phyloP scores from a whole-genome alignment of 805 yeast species.

The Kodamaea laetipori region DNA sequence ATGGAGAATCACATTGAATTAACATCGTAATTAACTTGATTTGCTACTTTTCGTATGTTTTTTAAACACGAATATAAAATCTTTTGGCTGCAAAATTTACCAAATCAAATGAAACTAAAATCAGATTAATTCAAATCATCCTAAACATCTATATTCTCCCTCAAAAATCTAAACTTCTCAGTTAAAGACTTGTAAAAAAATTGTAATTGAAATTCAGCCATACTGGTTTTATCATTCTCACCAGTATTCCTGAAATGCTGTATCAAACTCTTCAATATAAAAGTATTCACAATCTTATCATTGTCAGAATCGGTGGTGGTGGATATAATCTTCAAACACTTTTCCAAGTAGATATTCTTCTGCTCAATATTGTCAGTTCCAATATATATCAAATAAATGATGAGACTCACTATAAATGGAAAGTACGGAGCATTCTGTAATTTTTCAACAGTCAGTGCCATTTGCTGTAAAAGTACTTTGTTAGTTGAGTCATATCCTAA shows the following conservation, averaged over 20 bases:
- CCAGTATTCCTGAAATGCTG: slow-evolving; percentile 19
- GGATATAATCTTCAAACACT: slow-evolving; percentile 19
- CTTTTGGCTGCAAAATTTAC: too few relatives aligned
- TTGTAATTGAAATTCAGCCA: slow-evolving; percentile 24
- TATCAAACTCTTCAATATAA: slow-evolving; percentile 21
- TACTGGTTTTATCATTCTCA: slow-evolving; percentile 22
- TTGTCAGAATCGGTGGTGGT: slow-evolving; percentile 18
- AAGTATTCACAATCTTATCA: slow-evolving; percentile 23
- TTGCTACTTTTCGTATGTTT: too few relatives aligned
- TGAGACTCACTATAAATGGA: slow-evolving; percentile 22
- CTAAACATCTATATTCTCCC: slow-evolving; percentile 3
- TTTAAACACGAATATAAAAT: too few relatives aligned
- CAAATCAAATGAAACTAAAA: too few relatives aligned
- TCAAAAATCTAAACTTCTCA: slow-evolving; percentile 15
- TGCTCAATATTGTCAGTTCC: slow-evolving; percentile 18
- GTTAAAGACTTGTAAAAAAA: slow-evolving; percentile 12
- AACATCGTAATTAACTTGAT: too few relatives aligned
- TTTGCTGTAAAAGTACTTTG: slow-evolving; percentile 5
- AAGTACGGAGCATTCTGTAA: slow-evolving; percentile 11
- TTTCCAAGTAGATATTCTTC: slow-evolving; percentile 18
- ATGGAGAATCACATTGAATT: too few relatives aligned
- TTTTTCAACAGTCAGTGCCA: slow-evolving; percentile 4
- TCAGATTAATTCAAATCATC: too few relatives aligned
- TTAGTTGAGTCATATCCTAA: neutral
- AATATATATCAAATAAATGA: slow-evolving; percentile 19